A percentile compares a stretch with the other conserved stretches of the same genome.
phyloP scores from a whole-genome alignment of 2,329 filamentous ascomycete species.

The Cylindrodendrum hubeiense region DNA sequence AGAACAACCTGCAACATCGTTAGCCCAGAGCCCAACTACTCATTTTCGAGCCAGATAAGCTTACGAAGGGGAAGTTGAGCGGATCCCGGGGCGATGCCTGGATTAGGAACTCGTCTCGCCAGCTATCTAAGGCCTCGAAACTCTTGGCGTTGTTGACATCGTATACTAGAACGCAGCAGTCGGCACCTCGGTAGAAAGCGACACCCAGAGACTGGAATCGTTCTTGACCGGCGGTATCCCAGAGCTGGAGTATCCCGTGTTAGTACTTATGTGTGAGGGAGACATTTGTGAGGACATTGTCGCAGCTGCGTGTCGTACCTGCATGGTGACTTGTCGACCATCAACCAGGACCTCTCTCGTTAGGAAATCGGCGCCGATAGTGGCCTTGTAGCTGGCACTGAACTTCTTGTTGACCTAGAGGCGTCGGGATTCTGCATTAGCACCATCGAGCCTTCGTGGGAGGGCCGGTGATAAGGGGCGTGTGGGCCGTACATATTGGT shows the following conservation, averaged over 20 bases:
- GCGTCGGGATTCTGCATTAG: slow-evolving; percentile 23
- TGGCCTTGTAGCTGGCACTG: slow-evolving; percentile 99
- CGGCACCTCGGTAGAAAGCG: slow-evolving; percentile 96
- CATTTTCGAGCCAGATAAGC: slow-evolving; percentile 49
- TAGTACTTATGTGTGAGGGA: not conserved
- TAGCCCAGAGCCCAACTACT: slow-evolving; percentile 22
- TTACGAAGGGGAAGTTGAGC: slow-evolving; percentile 96
- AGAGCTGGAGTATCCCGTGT: slow-evolving; percentile 72
- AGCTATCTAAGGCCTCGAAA: slow-evolving; percentile 98
- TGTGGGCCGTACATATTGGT: slow-evolving; percentile 91
- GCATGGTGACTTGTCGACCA: slow-evolving; percentile 98
- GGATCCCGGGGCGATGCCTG: slow-evolving; percentile 97
- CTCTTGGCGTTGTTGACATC: slow-evolving; percentile 99
- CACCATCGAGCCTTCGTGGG: slow-evolving; percentile 7
- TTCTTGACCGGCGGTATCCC: slow-evolving; percentile 98
- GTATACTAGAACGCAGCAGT: slow-evolving; percentile 98
- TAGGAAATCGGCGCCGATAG: slow-evolving; percentile 97
- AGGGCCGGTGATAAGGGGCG: slow-evolving; percentile 24
- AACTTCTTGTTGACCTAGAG: slow-evolving; percentile 99
- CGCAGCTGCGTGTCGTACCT: slow-evolving; percentile 66
- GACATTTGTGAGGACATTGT: slow-evolving; percentile 19
- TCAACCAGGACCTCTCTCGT: slow-evolving; percentile 98
- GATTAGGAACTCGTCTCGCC: slow-evolving; percentile 98
- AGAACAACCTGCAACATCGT: slow-evolving; percentile 78
- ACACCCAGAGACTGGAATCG: slow-evolving; percentile 97